phyloP scores from a whole-genome alignment of 495 filamentous ascomycete genomes.

The Penicillium goetzii region DNA sequence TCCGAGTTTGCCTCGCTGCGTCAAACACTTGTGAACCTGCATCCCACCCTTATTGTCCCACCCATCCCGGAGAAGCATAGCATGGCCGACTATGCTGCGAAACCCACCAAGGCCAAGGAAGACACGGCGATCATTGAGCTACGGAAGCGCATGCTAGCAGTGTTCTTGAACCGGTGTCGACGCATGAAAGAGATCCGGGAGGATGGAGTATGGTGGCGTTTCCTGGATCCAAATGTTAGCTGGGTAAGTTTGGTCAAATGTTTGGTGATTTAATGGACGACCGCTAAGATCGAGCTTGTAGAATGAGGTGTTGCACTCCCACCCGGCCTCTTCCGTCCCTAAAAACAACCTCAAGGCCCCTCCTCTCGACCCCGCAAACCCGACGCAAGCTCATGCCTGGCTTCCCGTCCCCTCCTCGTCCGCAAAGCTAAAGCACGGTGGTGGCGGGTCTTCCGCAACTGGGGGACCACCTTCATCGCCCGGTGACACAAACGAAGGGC shows the following conservation, averaged over 20 bases:
- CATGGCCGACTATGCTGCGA: slow-evolving; percentile 97
- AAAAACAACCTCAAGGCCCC: slow-evolving; percentile 93
- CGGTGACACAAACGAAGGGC: slow-evolving; percentile 47
- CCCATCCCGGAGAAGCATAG: slow-evolving; percentile 98
- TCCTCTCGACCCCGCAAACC: slow-evolving; percentile 88
- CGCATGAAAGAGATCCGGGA: slow-evolving; percentile 91
- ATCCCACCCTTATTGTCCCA: slow-evolving; percentile 92
- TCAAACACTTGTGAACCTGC: slow-evolving; percentile 83
- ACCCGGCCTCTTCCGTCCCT: slow-evolving; percentile 86
- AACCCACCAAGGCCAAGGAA: slow-evolving; percentile 96
- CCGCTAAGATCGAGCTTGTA: slow-evolving; percentile 33
- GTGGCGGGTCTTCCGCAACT: slow-evolving; percentile 41
- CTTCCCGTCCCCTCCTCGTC: slow-evolving; percentile 83
- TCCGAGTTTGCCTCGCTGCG: slow-evolving; percentile 96
- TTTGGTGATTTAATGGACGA: background rate
- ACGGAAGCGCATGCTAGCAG: slow-evolving; percentile 91
- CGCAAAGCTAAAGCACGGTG: slow-evolving; percentile 73
- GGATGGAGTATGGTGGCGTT: slow-evolving; percentile 96
- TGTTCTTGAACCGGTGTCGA: slow-evolving; percentile 91
- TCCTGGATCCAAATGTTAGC: slow-evolving; percentile 96
- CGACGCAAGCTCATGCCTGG: slow-evolving; percentile 83
- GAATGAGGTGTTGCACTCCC: slow-evolving; percentile 89
- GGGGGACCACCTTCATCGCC: slow-evolving; percentile 56
- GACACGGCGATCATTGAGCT: slow-evolving; percentile 95
- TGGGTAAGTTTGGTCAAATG: slow-evolving; percentile 64